Evolutionary conservation across 139 green algal genomes (phyloP), one percentile per base, ranked within the genome.

Genomic region (Micractinium sp.): DNA sequence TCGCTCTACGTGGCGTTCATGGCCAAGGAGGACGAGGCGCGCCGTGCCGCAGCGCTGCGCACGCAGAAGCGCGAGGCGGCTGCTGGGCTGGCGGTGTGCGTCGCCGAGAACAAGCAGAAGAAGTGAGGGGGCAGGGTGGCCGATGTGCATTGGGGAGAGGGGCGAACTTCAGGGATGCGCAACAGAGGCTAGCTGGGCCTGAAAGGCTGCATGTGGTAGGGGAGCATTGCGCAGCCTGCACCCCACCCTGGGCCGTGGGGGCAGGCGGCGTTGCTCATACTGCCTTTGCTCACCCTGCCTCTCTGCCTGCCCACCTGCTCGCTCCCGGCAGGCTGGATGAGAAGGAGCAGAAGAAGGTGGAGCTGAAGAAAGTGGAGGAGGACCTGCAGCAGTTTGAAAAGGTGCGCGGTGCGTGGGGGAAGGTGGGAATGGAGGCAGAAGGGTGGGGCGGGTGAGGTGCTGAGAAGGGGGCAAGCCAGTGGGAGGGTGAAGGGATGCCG

Each of bases 1-100:
- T 86, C 75, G 14, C 29, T 60, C 5, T 86, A 90, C 78, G 53
- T 90, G 63, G 78, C 75, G 38, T 90, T 80, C 86, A 81, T 90
- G 78, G 86, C 61, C 7, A 31, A 39, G 31, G 86, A 90, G 61
- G 86, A 90, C 38, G 86, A 71, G 69, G 63, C 36, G 47, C 31
- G n/a, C 16, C 19, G 16, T 2, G 85, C 71, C 2, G 85, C 85
- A 2, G 71, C 33, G 16, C 33, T 16, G 29, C 69, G 71, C 20
- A 22, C 41, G 23, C 3, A 27, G 31, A 88, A 88, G 71, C 20
- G 33, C 12, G 69, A 47, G n/a, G n/a, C 47, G 9, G 27, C 36
- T 0, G 47, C 1, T 20, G 18, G 31, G 41, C 71, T 88, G 85
- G 31, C 33, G 47, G 85, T 53, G 3, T 36, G 71, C 74, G 47